Conservation (phyloP, 179 eudicot genomes). For the Spergularia azorica region DNA sequence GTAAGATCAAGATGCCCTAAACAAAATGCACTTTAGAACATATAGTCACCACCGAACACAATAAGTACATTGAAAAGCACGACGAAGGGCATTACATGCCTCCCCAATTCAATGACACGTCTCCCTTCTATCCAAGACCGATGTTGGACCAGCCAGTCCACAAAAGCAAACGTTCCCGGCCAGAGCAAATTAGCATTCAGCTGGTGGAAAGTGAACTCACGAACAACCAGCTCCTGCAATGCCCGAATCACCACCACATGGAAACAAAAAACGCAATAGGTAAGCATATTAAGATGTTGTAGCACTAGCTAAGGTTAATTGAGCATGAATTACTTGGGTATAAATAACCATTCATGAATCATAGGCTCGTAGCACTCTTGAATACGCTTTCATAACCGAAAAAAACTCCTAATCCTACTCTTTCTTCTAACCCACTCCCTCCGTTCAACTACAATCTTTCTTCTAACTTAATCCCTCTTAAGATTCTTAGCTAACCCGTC, state of each 20-base stretch:
- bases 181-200: slow-evolving; percentile 93
- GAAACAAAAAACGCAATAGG: not conserved
- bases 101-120: slow-evolving; percentile 74
- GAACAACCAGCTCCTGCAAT: slow-evolving; percentile 71
- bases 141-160: slow-evolving; percentile 84
- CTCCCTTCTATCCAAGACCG: slow-evolving; percentile 69
- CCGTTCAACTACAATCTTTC: not conserved
- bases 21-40: too few relatives aligned
- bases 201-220: slow-evolving; percentile 92
- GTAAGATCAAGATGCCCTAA: too few relatives aligned
- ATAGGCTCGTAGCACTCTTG: not conserved
- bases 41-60: too few relatives aligned
- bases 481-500: too few relatives aligned
- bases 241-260: slow-evolving; percentile 11
- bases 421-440: too few relatives aligned
- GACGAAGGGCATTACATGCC: slow-evolving; percentile 61
- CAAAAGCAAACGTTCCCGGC: slow-evolving; percentile 97
- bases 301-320: not conserved
- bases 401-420: not conserved
- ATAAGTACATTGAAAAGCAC: too few relatives aligned
- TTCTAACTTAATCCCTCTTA: too few relatives aligned
- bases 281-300: too few relatives aligned
- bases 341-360: not conserved
- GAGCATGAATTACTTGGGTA: not conserved
- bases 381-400: not conserved